phyloP scores from a whole-genome alignment of 306 rosid genomes.

The Trichosanthes truncata region DNA sequence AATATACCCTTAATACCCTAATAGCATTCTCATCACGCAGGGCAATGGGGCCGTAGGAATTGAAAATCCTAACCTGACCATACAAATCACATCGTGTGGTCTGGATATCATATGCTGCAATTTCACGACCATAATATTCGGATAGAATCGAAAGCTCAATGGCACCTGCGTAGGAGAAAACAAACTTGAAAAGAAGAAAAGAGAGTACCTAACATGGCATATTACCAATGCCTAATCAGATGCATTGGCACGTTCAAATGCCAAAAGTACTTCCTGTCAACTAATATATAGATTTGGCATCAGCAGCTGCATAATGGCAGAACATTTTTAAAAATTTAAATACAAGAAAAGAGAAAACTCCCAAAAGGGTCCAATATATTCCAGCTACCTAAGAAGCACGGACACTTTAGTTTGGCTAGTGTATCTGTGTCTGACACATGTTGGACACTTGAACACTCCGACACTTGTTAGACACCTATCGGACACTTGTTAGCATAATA shows the following conservation, averaged over 20 bases:
- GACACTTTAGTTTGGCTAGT: too few species aligned
- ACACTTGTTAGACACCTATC: too few species aligned
- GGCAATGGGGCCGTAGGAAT: not conserved
- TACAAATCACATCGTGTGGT: slow-evolving; percentile 91
- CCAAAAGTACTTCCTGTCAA: not conserved
- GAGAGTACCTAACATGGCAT: slow-evolving; percentile 4
- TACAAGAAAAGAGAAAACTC: not conserved
- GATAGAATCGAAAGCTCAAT: slow-evolving; percentile 91
- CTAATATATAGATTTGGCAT: not conserved
- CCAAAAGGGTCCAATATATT: not conserved
- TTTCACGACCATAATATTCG: slow-evolving; percentile 78
- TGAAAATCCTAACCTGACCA: slow-evolving; percentile 64
- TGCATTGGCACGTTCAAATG: not conserved
- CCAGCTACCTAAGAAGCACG: not conserved
- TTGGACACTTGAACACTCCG: too few species aligned
- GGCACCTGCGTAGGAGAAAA: slow-evolving; percentile 50
- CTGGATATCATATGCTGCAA: slow-evolving; percentile 91
- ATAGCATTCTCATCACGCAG: too few species aligned
- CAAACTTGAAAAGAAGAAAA: slow-evolving; percentile 13
- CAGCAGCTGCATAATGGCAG: not conserved
- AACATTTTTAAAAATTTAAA: not conserved
- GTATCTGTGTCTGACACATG: too few species aligned
- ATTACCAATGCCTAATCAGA: not conserved
- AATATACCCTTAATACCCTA: too few species aligned
- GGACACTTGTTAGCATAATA: too few species aligned